Evolutionary conservation across 257 asterid species (phyloP).

Genomic region (Nicotiana benthamiana): DNA sequence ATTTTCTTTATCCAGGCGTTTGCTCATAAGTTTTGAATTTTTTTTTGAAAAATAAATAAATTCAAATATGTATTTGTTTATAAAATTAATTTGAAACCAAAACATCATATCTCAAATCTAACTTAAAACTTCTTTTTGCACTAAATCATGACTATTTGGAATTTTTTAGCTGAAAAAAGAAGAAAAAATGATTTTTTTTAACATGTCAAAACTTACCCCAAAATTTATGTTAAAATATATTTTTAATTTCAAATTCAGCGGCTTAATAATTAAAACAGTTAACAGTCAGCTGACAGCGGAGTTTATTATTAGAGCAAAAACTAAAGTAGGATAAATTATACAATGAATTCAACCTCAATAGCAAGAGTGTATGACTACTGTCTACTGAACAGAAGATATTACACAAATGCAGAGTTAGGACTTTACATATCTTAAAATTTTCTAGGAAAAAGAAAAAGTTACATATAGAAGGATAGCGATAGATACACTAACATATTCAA

Average conservation of each 20-base stretch:
- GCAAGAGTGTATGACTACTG: background rate
- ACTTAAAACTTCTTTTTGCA: too few relatives aligned
- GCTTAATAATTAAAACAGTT: background rate
- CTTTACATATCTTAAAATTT: background rate
- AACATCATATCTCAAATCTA: too few relatives aligned
- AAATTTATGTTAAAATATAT: background rate
- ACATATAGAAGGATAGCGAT: background rate
- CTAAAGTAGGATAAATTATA: background rate
- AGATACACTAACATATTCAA: background rate
- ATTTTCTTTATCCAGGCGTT: too few relatives aligned
- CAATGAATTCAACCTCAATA: background rate
- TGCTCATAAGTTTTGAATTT: too few relatives aligned
- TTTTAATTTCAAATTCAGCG: background rate
- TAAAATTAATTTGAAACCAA: too few relatives aligned
- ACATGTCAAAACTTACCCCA: too few relatives aligned
- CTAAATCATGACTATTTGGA: too few relatives aligned
- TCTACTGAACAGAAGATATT: background rate
- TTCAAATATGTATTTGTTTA: too few relatives aligned
- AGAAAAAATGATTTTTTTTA: background rate
- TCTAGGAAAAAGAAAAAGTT: too few relatives aligned
- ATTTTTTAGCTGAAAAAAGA: too few relatives aligned
- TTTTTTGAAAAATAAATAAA: too few relatives aligned
- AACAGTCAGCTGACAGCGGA: background rate
- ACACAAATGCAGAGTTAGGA: conserved; percentile 2
- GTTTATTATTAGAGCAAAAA: background rate